Evolutionary conservation across 2,329 filamentous ascomycete genomes (phyloP), one percentile per base, ranked within the genome.

Genomic region (Mycosphaerella sp.): DNA sequence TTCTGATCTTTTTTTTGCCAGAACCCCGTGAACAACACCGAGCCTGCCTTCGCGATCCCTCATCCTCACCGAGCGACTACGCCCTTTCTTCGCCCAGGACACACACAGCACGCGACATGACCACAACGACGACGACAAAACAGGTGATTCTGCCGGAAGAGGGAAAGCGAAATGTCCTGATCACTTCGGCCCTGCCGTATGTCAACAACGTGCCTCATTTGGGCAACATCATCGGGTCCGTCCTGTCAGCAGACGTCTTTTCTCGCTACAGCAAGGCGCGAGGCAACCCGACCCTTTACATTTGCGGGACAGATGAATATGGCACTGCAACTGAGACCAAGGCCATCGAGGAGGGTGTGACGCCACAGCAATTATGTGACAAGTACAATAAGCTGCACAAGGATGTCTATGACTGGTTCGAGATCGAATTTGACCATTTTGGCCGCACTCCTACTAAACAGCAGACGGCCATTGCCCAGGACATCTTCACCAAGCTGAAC

Each of bases 281-380:
- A 64, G 86, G 85, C 50, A 79, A 85, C 65, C 86, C 82, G 59
- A 94, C 89, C 1, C 79, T 95, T 44, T 95, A 83, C 69, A 78
- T 95, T 60, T 95, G 90, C 70, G 89, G 89, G 51, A 87, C 84
- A 45, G 91, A 96, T 73, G 88, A 97, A 72, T 97, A 96, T 70
- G 91, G 91, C 52, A 97, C 91, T 10, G 90, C 91, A 17, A 95
- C 90, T 28, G 91, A 96, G 72, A 95, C 91, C 21, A 95, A 95
- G 74, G 91, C 91, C 4, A 81, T 96, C 36, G 89, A 95, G 68
- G 89, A 93, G 68, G 85, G 85, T 12, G 76, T 89, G 57, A 89
- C 85, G 10, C 89, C 91, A 17, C 79, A 86, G 63, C 80, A 90
- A 66, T 81, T 97, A 10, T 96, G 91, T 75, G 82, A 87, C 71